Base-by-base conservation (phyloP, 768 basidiomycete genomes). In the Serendipita sp. region DNA sequence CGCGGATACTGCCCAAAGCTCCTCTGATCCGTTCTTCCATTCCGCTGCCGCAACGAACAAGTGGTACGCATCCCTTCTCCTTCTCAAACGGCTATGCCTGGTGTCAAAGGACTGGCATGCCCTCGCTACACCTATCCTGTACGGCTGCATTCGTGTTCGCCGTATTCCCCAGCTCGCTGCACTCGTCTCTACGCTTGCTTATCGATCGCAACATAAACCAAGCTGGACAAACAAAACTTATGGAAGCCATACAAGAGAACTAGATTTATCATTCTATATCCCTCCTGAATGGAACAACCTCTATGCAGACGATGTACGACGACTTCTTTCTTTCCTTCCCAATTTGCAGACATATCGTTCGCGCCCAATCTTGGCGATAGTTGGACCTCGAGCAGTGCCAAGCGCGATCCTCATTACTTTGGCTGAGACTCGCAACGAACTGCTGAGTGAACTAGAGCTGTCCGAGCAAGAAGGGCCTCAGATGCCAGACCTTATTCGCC, bases 241-340 rank as follows among this genome's bases (percentile, higher is more conserved):
- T 54, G 53, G 53, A 10, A 16, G 16, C 11, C 2, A 54, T 30
- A 54, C 53, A 11, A 54, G 15, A 15, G 10, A 15, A 30, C 53
- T 54, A 11, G 53, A 54, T 30, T 30, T 54, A 15, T 54, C 53
- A 10, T 54, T 54, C 53, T 54, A 54, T 28, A 54, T 54, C 53
- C 53, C 53, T 15, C 53, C 53, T 10, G 53, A 54, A 28, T 54
- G 53, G 53, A 54, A 54, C 53, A 54, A 54, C 53, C 28, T 54
- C 1, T 54, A 54, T 28, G 53, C 30, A 10, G 53, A 54, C 10
- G 53, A 54, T 28, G 15, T 54, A 15, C 53, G 53, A 10, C 53
- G 53, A 11, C 28, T 54, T 11, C 10, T 54, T 30, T 15, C 28
- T 1, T 54, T 15, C 24, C 16, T 54, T 16, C 53, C 53, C 13